A percentile compares a stretch with the other conserved stretches of the same genome.
These are phyloP conservation scores for Meira miltonrushii DNA, from an alignment of 1,284 basidiomycete species.

Conservation along the genomic window DNA sequence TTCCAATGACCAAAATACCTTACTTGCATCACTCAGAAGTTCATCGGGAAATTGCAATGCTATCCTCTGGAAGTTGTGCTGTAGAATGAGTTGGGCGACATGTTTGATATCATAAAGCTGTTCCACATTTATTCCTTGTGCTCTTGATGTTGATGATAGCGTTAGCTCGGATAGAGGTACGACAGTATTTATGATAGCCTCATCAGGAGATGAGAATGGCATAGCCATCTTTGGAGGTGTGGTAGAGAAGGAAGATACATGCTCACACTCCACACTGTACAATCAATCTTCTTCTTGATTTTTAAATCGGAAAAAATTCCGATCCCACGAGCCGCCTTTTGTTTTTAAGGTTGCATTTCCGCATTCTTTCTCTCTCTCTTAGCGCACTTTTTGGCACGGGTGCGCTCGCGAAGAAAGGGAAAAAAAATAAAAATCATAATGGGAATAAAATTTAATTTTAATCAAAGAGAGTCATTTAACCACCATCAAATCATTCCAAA, in stretches of 20 bases:
- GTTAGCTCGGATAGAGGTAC: slow-evolving; percentile 36
- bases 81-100: slow-evolving; percentile 25
- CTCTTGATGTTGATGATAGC: slow-evolving; percentile 30
- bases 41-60: slow-evolving; percentile 96
- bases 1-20: slow-evolving; percentile 72
- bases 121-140: slow-evolving; percentile 14
- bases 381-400: not conserved
- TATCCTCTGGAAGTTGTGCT: slow-evolving; percentile 23
- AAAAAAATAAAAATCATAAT: not conserved
- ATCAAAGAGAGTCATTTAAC: not conserved
- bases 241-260: too few species aligned
- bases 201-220: slow-evolving; percentile 38
- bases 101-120: slow-evolving; percentile 34
- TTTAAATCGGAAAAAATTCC: not conserved
- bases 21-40: slow-evolving; percentile 77
- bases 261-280: not conserved
- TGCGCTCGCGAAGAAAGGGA: not conserved
- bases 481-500: not conserved
- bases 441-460: not conserved
- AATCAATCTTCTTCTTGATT: not conserved
- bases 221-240: slow-evolving; percentile 2
- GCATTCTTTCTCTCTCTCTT: too few species aligned
- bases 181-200: slow-evolving; percentile 38
- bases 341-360: too few species aligned
- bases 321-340: not conserved